Percentiles rank a stretch among this genome's conserved stretches.
These are phyloP conservation scores for Coniferiporia sulphurascens DNA, from an alignment of 1,284 basidiomycete species.

Conservation along the genomic window DNA sequence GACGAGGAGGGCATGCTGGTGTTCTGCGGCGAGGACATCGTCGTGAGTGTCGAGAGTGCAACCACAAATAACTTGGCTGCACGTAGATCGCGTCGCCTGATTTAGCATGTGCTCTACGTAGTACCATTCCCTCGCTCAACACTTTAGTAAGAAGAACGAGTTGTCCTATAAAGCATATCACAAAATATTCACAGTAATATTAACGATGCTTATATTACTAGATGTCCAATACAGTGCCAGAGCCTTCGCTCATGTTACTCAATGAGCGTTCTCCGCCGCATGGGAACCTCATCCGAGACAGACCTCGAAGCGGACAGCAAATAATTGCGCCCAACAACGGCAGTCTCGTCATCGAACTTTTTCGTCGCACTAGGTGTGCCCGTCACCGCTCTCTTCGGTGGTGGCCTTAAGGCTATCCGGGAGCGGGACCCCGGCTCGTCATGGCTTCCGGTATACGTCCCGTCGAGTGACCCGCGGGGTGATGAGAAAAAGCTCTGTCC, in stretches of 20 bases:
- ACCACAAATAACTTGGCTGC: background rate
- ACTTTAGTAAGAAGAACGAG: too few species aligned
- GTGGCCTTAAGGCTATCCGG: constrained; percentile 11
- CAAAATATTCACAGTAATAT: background rate
- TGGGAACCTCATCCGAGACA: constrained; percentile 4
- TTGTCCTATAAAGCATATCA: too few species aligned
- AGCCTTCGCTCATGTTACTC: background rate
- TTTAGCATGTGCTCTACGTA: background rate
- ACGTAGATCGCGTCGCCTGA: background rate
- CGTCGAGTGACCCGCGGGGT: constrained; percentile 3
- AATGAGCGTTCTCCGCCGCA: constrained; percentile 3
- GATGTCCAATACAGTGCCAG: background rate
- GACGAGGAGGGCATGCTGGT: constrained; percentile 8
- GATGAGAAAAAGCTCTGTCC: constrained; percentile 3
- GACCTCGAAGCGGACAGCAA: background rate
- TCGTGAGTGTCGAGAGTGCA: background rate
- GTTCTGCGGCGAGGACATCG: background rate
- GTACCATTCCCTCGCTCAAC: too few species aligned
- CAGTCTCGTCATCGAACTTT: background rate
- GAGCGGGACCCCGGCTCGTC: background rate
- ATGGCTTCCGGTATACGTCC: background rate
- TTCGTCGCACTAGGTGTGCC: background rate
- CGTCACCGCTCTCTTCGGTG: constrained; percentile 12
- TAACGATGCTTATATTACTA: background rate
- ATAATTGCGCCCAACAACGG: background rate